These are phyloP conservation scores for Phaeophleospora eucalypticola DNA, from an alignment of 2,329 filamentous ascomycete species.

Conservation along the genomic window DNA sequence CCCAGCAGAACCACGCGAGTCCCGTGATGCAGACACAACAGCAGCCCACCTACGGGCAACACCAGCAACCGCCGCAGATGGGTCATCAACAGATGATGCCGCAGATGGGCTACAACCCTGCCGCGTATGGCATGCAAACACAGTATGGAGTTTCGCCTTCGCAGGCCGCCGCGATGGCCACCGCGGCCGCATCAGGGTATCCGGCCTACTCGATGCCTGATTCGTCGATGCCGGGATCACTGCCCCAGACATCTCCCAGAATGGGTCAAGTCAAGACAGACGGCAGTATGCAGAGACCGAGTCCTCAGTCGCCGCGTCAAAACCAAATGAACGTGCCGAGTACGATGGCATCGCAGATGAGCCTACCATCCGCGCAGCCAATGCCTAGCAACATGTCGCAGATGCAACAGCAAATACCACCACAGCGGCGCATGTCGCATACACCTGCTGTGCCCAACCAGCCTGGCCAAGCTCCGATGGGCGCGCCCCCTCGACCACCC, in stretches of 20 bases:
- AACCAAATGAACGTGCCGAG: conserved; percentile 51
- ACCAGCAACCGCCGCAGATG: conserved; percentile 58
- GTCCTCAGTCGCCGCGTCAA: conserved; percentile 69
- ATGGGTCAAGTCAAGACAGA: conserved; percentile 66
- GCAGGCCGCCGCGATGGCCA: conserved; percentile 90
- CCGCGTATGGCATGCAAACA: conserved; percentile 63
- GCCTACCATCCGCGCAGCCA: conserved; percentile 53
- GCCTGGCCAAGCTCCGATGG: conserved; percentile 35
- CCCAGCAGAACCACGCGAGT: conserved; percentile 63
- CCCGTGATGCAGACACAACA: conserved; percentile 75
- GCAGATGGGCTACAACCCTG: conserved; percentile 77
- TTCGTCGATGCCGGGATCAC: conserved; percentile 59
- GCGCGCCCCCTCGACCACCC: conserved; percentile 69
- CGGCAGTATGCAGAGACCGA: conserved; percentile 53
- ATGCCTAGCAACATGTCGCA: conserved; percentile 50
- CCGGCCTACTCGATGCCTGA: conserved; percentile 69
- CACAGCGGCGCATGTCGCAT: conserved; percentile 65
- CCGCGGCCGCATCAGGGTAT: conserved; percentile 83
- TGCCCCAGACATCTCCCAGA: conserved; percentile 67
- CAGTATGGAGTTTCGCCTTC: conserved; percentile 75
- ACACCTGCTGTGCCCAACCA: conserved; percentile 56
- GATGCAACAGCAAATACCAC: conserved; percentile 26
- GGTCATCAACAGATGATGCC: conserved; percentile 56
- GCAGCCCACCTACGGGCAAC: conserved; percentile 47
- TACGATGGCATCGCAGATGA: conserved; percentile 44